Evolutionary conservation across 2,329 filamentous ascomycete genomes (phyloP), one percentile per base, ranked within the genome.

Genomic region (Xylariaceae sp.): DNA sequence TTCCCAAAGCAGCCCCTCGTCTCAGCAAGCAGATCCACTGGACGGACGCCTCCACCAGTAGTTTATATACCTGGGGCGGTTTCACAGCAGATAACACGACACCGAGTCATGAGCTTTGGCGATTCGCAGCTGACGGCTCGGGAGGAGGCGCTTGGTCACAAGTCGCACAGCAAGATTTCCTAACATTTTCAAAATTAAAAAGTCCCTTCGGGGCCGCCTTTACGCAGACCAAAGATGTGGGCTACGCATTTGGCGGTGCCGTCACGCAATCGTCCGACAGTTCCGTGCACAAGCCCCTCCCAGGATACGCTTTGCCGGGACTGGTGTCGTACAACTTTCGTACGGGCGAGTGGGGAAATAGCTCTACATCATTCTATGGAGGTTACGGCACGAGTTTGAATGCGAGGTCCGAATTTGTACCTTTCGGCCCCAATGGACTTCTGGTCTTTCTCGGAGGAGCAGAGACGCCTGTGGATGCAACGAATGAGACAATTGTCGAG

Each of bases 1-100:
- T 70, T 10, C 44, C 55, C 4, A 71, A 74, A 47, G 21, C 57
- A 7, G 61, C 65, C 7, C 69, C 70, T 6, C 42, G 58, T n/a
- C 58, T 71, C 21, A 66, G 66, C 50, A 62, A 65, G 29, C 65
- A 70, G 40, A 60, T 67, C 6, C 45, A 70, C 21, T 74, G 71
- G 71, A 58, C 63, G n/a, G 69, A 73, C 50, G 33, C 58, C 2
- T 58, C 62, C 6, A 59, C 58, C 13, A 57, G 62, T 13, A 61
- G 61, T 10, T 64, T 74, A 29, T 75, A 72, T 54, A 62, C 66
- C 8, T 75, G 70, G 66, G 71, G 67, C 26, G 73, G 73, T 5
- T 62, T 57, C 47, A 63, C 59, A 5, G 59, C 61, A 18, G 41
- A 49, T 43, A 58, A 36, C 3, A 37, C 62, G 11, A 62, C 67